These are phyloP conservation scores for Bipolaris gigantea DNA, from an alignment of 2,329 filamentous ascomycete genomes.

Conservation along the genomic window DNA sequence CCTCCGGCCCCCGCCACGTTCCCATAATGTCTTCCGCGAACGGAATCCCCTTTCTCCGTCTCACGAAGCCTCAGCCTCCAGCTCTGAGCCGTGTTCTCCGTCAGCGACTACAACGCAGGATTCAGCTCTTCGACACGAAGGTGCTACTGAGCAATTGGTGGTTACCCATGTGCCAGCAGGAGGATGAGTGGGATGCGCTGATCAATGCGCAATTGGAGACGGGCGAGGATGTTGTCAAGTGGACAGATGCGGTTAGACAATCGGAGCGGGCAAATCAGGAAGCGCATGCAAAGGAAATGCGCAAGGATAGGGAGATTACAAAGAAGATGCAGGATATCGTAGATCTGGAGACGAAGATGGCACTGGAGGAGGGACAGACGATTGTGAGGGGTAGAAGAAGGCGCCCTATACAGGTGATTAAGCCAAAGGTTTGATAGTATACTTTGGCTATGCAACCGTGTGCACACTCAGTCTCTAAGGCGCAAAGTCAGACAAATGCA, in stretches of 20 bases:
- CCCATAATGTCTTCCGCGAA: slow-evolving; percentile 61
- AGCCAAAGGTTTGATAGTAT: slow-evolving; percentile 9
- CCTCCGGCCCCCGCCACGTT: slow-evolving; percentile 59
- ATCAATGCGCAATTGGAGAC: slow-evolving; percentile 25
- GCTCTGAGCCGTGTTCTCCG: slow-evolving; percentile 62
- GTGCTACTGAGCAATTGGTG: slow-evolving; percentile 49
- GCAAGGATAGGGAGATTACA: slow-evolving; percentile 39
- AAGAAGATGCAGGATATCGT: slow-evolving; percentile 52
- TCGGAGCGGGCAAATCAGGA: slow-evolving; percentile 19
- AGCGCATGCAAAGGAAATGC: slow-evolving; percentile 21
- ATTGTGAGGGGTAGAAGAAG: slow-evolving; percentile 32
- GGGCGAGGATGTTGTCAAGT: slow-evolving; percentile 25
- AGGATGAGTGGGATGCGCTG: slow-evolving; percentile 55
- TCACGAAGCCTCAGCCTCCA: slow-evolving; percentile 65
- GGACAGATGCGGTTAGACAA: slow-evolving; percentile 34
- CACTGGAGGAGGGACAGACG: slow-evolving; percentile 44
- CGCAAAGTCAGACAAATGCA: background rate
- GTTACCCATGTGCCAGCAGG: slow-evolving; percentile 44
- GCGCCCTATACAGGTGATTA: slow-evolving; percentile 27
- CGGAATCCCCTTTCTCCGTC: slow-evolving; percentile 65
- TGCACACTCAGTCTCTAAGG: slow-evolving; percentile 13
- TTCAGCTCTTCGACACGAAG: slow-evolving; percentile 46
- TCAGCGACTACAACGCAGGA: slow-evolving; percentile 53
- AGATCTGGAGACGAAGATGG: slow-evolving; percentile 51
- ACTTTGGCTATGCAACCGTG: background rate